Evolutionary conservation across 2,329 filamentous ascomycete genomes (phyloP).

Genomic region (Penicillium sp.): DNA sequence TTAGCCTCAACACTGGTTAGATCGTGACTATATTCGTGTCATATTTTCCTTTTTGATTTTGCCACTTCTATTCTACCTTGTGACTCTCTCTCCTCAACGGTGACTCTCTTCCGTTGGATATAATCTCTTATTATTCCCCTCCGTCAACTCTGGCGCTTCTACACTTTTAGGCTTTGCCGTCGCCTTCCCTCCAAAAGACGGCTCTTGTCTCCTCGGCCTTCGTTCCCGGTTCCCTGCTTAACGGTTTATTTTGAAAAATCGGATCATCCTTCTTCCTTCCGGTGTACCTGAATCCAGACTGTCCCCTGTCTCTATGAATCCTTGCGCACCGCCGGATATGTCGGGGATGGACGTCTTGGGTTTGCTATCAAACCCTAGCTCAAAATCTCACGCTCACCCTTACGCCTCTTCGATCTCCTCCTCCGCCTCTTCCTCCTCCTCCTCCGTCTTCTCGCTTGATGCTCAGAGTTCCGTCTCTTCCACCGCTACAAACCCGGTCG

Average conservation of each 20-base stretch:
- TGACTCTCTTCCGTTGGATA: background rate
- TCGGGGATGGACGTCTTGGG: constrained; percentile 47
- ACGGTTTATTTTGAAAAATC: constrained; percentile 25
- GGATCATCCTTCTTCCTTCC: constrained; percentile 2
- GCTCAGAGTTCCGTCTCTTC: constrained; percentile 68
- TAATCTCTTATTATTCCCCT: background rate
- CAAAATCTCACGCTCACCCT: constrained; percentile 48
- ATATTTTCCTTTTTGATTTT: constrained; percentile 4
- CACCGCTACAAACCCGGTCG: constrained; percentile 62
- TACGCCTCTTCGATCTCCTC: constrained; percentile 72
- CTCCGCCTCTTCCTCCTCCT: constrained; percentile 72
- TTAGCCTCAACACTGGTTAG: constrained; percentile 26
- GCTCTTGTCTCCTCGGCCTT: constrained; percentile 29
- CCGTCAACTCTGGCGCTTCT: constrained; percentile 22
- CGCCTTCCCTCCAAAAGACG: constrained; percentile 26
- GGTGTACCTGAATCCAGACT: background rate
- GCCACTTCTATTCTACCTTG: background rate
- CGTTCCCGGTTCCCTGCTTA: constrained; percentile 30
- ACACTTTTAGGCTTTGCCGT: constrained; percentile 26
- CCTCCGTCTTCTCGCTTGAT: constrained; percentile 75
- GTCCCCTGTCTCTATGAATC: constrained; percentile 20
- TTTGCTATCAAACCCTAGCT: constrained; percentile 42
- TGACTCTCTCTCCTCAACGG: background rate
- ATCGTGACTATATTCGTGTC: constrained; percentile 21
- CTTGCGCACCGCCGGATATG: constrained; percentile 38